Evolutionary conservation across 208 protist genomes (phyloP).

Genomic region (Herpetomonas tarakana): DNA sequence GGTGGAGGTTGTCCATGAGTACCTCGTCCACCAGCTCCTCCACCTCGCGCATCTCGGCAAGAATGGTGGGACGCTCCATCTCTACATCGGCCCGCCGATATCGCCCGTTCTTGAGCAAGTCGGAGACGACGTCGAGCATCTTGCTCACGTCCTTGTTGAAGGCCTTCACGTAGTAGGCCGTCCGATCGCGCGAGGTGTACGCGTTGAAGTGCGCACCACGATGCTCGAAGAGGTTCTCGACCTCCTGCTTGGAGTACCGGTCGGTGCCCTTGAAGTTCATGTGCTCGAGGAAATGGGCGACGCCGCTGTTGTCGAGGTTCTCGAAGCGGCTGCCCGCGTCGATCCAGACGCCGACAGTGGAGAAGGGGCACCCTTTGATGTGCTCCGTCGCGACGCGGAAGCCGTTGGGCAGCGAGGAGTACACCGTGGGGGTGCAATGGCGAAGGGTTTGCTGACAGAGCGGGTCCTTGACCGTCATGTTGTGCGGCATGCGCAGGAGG

Average conservation of each 20-base stretch:
- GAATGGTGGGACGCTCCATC: constrained; percentile 94
- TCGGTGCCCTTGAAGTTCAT: constrained; percentile 98
- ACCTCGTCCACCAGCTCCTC: constrained; percentile 94
- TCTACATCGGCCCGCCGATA: constrained; percentile 87
- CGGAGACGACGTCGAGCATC: constrained; percentile 95
- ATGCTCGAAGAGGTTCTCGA: constrained; percentile 96
- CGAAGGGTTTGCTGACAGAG: constrained; percentile 40
- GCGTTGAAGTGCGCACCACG: constrained; percentile 98
- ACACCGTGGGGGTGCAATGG: constrained; percentile 78
- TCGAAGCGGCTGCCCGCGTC: constrained; percentile 97
- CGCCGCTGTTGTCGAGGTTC: constrained; percentile 96
- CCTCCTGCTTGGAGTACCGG: constrained; percentile 84
- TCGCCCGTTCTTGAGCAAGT: constrained; percentile 95
- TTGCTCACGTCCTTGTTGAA: constrained; percentile 93
- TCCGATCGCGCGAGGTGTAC: constrained; percentile 98
- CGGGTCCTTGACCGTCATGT: constrained; percentile 52
- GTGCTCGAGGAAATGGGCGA: constrained; percentile 99
- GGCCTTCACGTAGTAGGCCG: constrained; percentile 96
- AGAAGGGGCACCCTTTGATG: constrained; percentile 83
- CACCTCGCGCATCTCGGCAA: constrained; percentile 96
- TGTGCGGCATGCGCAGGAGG: constrained; percentile 30
- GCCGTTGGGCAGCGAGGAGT: constrained; percentile 94
- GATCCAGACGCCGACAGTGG: constrained; percentile 97
- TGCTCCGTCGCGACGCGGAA: constrained; percentile 97
- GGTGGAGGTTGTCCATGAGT: constrained; percentile 97